These are phyloP conservation scores for Epichloe gansuensis DNA, from an alignment of 2,329 filamentous ascomycete species.

Conservation along the genomic window DNA sequence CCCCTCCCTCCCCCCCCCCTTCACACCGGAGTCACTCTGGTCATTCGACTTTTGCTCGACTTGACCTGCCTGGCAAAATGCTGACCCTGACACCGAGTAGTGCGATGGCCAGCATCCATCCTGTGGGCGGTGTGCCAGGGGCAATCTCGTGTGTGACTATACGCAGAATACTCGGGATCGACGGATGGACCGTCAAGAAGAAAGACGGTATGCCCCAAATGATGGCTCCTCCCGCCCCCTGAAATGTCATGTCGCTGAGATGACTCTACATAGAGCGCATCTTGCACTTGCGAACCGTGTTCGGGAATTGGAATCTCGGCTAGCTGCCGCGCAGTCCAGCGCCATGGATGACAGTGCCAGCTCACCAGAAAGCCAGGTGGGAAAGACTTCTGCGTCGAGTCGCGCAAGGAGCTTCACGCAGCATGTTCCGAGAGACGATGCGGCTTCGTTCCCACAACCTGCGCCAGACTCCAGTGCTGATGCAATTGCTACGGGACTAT, in stretches of 20 bases:
- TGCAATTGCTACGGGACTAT: slow-evolving; percentile 15
- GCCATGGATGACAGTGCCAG: background rate
- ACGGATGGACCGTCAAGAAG: slow-evolving; percentile 13
- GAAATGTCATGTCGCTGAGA: background rate
- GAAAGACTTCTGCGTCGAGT: background rate
- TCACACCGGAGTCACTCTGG: background rate
- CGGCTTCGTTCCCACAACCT: slow-evolving; percentile 1
- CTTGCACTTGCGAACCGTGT: slow-evolving; percentile 1
- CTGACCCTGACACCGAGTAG: slow-evolving; percentile 1
- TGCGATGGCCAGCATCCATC: slow-evolving; percentile 12
- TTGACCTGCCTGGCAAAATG: background rate
- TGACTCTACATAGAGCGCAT: background rate
- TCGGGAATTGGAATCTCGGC: slow-evolving; percentile 1
- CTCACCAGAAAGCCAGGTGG: background rate
- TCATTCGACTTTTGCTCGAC: background rate
- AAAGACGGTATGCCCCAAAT: slow-evolving; percentile 8
- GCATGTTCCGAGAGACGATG: background rate
- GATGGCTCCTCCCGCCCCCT: no score
- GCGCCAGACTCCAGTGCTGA: slow-evolving; percentile 15
- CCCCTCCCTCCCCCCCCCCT: no score
- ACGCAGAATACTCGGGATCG: slow-evolving; percentile 12
- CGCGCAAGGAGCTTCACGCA: background rate
- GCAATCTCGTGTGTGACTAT: slow-evolving; percentile 10
- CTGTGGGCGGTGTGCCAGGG: slow-evolving; percentile 11
- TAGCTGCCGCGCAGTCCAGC: background rate